Conservation (phyloP, 352 stramenopile genomes). For the Globisporangium viniferum region DNA sequence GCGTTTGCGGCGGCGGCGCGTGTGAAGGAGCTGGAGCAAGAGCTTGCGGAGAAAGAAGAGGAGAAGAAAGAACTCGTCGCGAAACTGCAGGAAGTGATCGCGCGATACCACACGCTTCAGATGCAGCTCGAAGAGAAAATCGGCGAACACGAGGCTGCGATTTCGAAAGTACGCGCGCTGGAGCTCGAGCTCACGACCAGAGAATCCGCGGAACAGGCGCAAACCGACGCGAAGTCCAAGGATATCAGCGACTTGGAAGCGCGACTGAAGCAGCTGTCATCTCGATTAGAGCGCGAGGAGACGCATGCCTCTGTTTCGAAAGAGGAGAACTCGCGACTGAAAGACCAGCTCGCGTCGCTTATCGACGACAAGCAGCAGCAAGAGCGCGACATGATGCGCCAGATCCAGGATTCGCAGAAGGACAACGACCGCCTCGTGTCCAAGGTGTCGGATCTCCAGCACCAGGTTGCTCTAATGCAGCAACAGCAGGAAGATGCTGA, state of each 20-base stretch:
- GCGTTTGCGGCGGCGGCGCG: conserved; percentile 23
- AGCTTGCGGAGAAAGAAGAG: conserved; percentile 37
- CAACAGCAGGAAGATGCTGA: conserved; percentile 62
- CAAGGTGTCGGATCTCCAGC: conserved; percentile 44
- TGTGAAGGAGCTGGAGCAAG: conserved; percentile 29
- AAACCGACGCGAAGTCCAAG: conserved; percentile 13
- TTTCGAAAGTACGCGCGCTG: conserved; percentile 52
- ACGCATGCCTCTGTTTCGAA: conserved; percentile 43
- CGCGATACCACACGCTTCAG: conserved; percentile 47
- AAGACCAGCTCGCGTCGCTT: conserved; percentile 40
- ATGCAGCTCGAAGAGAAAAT: conserved; percentile 49
- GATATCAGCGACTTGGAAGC: conserved; percentile 30
- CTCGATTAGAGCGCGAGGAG: conserved; percentile 38
- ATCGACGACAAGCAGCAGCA: conserved; percentile 51
- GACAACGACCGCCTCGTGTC: conserved; percentile 26
- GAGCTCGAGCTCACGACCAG: conserved; percentile 43
- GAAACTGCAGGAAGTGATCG: conserved; percentile 53
- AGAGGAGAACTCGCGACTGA: conserved; percentile 55
- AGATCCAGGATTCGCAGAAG: conserved; percentile 16
- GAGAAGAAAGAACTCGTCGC: conserved; percentile 45
- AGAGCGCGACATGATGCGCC: conserved; percentile 30
- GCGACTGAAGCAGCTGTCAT: conserved; percentile 26
- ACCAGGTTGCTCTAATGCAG: conserved; percentile 35
- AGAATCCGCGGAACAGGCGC: conserved; percentile 10
- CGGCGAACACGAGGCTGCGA: conserved; percentile 39